phyloP scores from a whole-genome alignment of 2,329 filamentous ascomycete species.

The Epichloe aotearoae region DNA sequence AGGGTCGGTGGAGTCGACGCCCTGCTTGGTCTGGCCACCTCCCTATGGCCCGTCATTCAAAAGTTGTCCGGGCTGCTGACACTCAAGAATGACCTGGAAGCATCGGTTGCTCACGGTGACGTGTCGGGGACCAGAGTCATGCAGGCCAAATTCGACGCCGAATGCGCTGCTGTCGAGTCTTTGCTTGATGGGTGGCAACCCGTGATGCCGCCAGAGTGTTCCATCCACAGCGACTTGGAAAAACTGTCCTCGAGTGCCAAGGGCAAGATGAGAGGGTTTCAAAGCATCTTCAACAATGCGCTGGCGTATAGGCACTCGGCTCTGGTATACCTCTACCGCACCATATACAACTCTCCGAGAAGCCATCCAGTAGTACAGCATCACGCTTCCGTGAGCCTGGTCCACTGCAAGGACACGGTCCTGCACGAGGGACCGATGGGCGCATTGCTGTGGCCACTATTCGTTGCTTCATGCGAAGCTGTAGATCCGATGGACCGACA shows the following conservation, averaged over 20 bases:
- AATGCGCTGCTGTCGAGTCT: constrained; percentile 40
- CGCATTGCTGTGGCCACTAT: constrained; percentile 51
- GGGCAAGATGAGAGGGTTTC: constrained; percentile 29
- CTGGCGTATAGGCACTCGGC: constrained; percentile 46
- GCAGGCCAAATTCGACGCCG: constrained; percentile 35
- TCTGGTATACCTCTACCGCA: constrained; percentile 44
- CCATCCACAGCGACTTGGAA: not conserved
- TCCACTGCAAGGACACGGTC: constrained; percentile 42
- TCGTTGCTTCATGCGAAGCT: constrained; percentile 50
- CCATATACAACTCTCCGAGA: constrained; percentile 34
- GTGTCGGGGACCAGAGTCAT: constrained; percentile 32
- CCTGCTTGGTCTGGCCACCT: constrained; percentile 47
- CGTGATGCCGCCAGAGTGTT: constrained; percentile 26
- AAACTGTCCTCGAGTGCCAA: not conserved
- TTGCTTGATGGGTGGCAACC: constrained; percentile 44
- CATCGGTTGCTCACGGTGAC: constrained; percentile 28
- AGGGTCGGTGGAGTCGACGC: constrained; percentile 40
- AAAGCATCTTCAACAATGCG: constrained; percentile 45
- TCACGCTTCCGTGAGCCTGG: constrained; percentile 35
- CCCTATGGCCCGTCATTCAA: constrained; percentile 51
- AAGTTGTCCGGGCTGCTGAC: constrained; percentile 41
- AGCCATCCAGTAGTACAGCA: constrained; percentile 37
- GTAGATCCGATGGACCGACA: constrained; percentile 33
- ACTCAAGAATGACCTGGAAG: constrained; percentile 38
- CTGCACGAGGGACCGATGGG: constrained; percentile 46